These are phyloP conservation scores for Paragyromitra xinjiangensis DNA, from an alignment of 495 filamentous ascomycete genomes.

Conservation along the genomic window DNA sequence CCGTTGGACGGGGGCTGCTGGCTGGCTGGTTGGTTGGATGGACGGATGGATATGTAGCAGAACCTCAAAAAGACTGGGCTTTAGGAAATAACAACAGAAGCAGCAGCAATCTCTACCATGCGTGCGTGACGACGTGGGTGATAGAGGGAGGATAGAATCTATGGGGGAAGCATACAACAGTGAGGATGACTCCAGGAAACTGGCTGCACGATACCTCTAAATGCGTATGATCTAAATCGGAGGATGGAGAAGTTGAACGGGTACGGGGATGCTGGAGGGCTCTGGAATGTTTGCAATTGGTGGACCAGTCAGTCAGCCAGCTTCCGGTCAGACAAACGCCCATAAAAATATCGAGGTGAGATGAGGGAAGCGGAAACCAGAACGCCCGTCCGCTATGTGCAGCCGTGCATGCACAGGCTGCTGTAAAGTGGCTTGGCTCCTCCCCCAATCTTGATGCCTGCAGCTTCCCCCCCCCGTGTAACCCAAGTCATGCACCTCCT, in stretches of 20 bases:
- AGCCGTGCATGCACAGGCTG: background rate
- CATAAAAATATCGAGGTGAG: constrained; percentile 35
- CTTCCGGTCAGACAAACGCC: constrained; percentile 21
- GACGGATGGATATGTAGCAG: background rate
- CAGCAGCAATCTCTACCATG: constrained; percentile 34
- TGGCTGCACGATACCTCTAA: constrained; percentile 15
- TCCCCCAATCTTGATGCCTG: constrained; percentile 32
- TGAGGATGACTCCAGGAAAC: constrained; percentile 15
- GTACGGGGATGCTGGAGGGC: constrained; percentile 17
- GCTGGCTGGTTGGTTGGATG: background rate
- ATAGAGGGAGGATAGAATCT: constrained; percentile 12
- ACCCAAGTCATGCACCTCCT: constrained; percentile 30
- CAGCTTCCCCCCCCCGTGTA: constrained; percentile 17
- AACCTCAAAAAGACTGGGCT: constrained; percentile 30
- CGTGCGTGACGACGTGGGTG: constrained; percentile 21
- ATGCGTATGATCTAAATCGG: constrained; percentile 30
- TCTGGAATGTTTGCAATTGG: constrained; percentile 47
- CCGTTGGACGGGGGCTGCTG: constrained; percentile 3
- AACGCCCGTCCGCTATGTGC: constrained; percentile 20
- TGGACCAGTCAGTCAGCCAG: background rate
- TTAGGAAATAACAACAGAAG: constrained; percentile 28
- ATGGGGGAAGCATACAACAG: constrained; percentile 30
- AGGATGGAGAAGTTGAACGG: constrained; percentile 4
- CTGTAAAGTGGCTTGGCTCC: constrained; percentile 28
- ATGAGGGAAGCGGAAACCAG: constrained; percentile 35